A percentile compares a stretch with the other conserved stretches of the same genome.
phyloP scores from a whole-genome alignment of 1,284 basidiomycete genomes.

The Anthracocystis panici-leucophaei region DNA sequence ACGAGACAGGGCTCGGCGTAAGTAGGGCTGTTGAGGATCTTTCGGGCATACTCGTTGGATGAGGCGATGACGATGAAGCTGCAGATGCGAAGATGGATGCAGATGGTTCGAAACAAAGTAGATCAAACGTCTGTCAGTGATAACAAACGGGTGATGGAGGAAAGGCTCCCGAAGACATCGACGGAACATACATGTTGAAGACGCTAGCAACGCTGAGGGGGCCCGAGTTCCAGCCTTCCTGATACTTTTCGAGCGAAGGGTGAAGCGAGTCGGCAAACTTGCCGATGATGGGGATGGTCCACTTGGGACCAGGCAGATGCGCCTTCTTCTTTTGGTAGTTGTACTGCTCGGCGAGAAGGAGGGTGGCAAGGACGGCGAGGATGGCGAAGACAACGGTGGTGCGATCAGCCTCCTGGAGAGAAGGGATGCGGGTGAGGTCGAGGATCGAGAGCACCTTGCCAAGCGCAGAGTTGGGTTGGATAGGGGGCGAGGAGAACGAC shows the following conservation, averaged over 20 bases:
- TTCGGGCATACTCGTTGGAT: slow-evolving; percentile 66
- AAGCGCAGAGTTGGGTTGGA: slow-evolving; percentile 24
- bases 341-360: slow-evolving; percentile 61
- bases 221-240: slow-evolving; percentile 68
- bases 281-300: slow-evolving; percentile 69
- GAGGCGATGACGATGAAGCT: slow-evolving; percentile 69
- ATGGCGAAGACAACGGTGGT: slow-evolving; percentile 58
- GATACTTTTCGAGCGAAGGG: slow-evolving; percentile 68
- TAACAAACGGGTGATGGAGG: too few relatives aligned
- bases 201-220: slow-evolving; percentile 68
- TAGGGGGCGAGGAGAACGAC: slow-evolving; percentile 6
- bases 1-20: slow-evolving; percentile 82
- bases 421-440: slow-evolving; percentile 40
- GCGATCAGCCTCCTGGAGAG: slow-evolving; percentile 47
- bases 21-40: slow-evolving; percentile 68
- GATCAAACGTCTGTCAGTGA: slow-evolving; percentile 9
- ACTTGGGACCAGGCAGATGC: slow-evolving; percentile 63
- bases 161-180: neutral
- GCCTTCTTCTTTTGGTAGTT: slow-evolving; percentile 63
- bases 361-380: slow-evolving; percentile 54
- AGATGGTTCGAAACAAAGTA: neutral
- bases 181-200: slow-evolving; percentile 63
- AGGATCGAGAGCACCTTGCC: slow-evolving; percentile 43
- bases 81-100: neutral
- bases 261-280: slow-evolving; percentile 68